Conservation (phyloP, 148 eudicot genomes). For the Simmondsia chinensis region DNA sequence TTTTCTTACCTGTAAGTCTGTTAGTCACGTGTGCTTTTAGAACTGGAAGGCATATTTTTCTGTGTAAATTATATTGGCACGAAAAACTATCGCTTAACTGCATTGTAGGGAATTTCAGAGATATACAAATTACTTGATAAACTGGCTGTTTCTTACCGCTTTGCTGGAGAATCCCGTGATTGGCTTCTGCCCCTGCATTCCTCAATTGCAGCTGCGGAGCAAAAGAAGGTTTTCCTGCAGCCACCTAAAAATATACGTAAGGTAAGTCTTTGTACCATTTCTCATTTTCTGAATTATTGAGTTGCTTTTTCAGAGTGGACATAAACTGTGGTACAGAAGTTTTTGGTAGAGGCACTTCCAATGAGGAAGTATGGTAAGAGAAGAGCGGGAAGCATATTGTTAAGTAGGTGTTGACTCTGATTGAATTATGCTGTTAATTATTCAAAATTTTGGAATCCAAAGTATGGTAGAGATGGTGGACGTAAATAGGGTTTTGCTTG, state of each 20-base stretch:
- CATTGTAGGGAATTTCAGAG: slow-evolving; percentile 77
- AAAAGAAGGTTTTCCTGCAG: slow-evolving; percentile 67
- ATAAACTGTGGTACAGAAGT: neutral
- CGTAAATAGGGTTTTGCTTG: too few species aligned
- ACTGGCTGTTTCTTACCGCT: slow-evolving; percentile 67
- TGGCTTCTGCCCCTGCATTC: slow-evolving; percentile 96
- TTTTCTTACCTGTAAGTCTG: slow-evolving; percentile 85
- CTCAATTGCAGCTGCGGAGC: slow-evolving; percentile 81
- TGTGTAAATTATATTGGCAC: too few species aligned
- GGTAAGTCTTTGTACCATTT: slow-evolving; percentile 28
- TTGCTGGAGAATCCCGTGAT: slow-evolving; percentile 76
- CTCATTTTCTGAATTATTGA: neutral
- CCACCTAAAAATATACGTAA: slow-evolving; percentile 75
- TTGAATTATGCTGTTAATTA: too few species aligned
- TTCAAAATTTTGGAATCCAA: too few species aligned
- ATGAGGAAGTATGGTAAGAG: too few species aligned
- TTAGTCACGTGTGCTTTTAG: too few species aligned
- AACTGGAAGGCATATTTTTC: too few species aligned
- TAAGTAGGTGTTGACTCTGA: too few species aligned
- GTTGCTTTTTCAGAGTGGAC: too few species aligned
- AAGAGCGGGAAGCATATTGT: too few species aligned
- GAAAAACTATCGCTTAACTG: slow-evolving; percentile 3
- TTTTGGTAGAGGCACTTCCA: slow-evolving; percentile 1
- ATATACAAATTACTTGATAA: slow-evolving; percentile 64
- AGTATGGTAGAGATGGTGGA: too few species aligned